Evolutionary conservation across 345 rosid genomes (phyloP).

Genomic region (Euphorbia peplus): DNA sequence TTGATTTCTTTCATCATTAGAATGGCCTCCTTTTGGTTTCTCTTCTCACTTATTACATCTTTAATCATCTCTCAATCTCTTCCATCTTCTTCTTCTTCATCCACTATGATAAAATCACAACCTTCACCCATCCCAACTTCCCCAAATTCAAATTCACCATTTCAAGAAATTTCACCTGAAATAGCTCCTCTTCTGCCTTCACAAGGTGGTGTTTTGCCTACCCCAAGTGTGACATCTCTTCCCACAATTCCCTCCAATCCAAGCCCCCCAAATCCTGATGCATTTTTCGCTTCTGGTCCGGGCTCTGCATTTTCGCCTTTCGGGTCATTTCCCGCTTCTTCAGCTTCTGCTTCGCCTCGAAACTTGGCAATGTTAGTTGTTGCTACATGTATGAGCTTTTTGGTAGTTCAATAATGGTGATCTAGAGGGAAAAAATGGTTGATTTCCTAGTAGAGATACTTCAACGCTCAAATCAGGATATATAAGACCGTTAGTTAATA

Average conservation of each 20-base stretch:
- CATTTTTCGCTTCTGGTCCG: slow-evolving; percentile 29
- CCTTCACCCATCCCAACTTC: slow-evolving; percentile 33
- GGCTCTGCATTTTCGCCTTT: slow-evolving; percentile 51
- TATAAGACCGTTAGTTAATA: too few relatives aligned
- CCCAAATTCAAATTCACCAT: slow-evolving; percentile 38
- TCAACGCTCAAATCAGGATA: too few relatives aligned
- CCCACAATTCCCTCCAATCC: slow-evolving; percentile 77
- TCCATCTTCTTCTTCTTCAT: slow-evolving; percentile 13
- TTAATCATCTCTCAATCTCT: slow-evolving; percentile 33
- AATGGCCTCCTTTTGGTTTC: slow-evolving; percentile 50
- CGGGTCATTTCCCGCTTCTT: slow-evolving; percentile 30
- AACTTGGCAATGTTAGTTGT: slow-evolving; percentile 7
- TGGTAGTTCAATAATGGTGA: too few relatives aligned
- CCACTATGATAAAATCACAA: slow-evolving; percentile 23
- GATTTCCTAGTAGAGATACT: too few relatives aligned
- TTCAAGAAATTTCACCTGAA: slow-evolving; percentile 63
- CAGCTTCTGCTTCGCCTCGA: slow-evolving; percentile 36
- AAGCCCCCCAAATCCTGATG: slow-evolving; percentile 86
- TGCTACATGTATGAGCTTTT: neutral
- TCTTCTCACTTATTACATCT: slow-evolving; percentile 27
- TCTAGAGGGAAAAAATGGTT: too few relatives aligned
- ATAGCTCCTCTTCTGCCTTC: slow-evolving; percentile 77
- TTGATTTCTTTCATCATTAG: slow-evolving; percentile 57
- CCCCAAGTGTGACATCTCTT: slow-evolving; percentile 45
- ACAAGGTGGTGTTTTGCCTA: slow-evolving; percentile 47